Evolutionary conservation across 345 rosid species (phyloP), one percentile per base, ranked within the genome.

Genomic region (Citrus inodora): DNA sequence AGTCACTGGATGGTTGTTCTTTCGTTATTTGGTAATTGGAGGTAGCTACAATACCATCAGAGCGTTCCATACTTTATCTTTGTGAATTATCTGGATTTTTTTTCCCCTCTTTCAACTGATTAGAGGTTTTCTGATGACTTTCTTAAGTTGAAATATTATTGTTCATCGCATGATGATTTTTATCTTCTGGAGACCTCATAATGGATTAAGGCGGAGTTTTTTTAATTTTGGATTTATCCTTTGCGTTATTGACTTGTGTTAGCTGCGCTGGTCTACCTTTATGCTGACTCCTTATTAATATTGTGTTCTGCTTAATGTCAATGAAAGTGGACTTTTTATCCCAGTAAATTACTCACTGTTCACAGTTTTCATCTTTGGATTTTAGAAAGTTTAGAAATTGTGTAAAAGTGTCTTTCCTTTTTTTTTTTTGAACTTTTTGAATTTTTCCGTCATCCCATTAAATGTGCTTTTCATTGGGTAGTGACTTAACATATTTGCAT

Each of bases 11-110:
- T 94, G 99, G 99, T 81, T 96, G 80, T 94, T 96, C 87, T 96
- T 94, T 73, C 99, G 99, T 40, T 96, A 96, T 87, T 86, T 96
- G 91, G 98, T 94, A 62, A 90, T 96, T 75, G 99, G 99, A 94
- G 99, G 99, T 96, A 89, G 70, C 76, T 17, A 80, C 73, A 66
- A 64, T 71, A 53, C 51, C 60, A 25, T 32, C 7, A 60, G 56
- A 66, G 42, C 62, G 30, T 63, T 65, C 70, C 22, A 27, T 27
- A 56, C n/a, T 67, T 25, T 35, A 35, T 67, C 19, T 70, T 42
- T 27, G 42, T 67, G 59, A 65, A 38, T 78, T 58, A 46, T 76
- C 17, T 75, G 61, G 56, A 38, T 7, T 58, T 75, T 30, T 42
- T 65, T 75, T 62, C 33, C 69, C 46, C 63, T 10, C 48, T 42